A percentile compares a stretch with the other conserved stretches of the same genome.
phyloP scores from a whole-genome alignment of 1,284 basidiomycete genomes.

The Trichosporon ovoides region DNA sequence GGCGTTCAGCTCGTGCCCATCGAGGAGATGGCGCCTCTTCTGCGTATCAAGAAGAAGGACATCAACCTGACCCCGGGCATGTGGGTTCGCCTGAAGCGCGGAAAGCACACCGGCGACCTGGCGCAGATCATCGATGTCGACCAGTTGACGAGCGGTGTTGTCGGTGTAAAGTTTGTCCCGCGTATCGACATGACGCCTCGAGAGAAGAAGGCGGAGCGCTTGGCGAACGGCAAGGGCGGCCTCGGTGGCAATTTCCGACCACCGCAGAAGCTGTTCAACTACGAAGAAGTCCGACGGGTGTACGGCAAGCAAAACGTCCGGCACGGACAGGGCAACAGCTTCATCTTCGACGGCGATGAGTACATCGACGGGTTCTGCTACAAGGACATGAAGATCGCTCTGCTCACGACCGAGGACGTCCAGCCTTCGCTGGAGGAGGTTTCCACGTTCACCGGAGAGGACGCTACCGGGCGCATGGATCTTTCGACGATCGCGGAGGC shows the following conservation, averaged over 20 bases:
- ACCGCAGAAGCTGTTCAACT: slow-evolving; percentile 87
- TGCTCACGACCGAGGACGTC: slow-evolving; percentile 78
- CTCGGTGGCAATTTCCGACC: slow-evolving; percentile 55
- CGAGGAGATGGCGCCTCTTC: slow-evolving; percentile 94
- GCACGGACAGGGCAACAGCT: slow-evolving; percentile 58
- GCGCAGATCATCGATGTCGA: slow-evolving; percentile 94
- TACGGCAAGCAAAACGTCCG: slow-evolving; percentile 73
- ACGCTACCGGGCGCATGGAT: slow-evolving; percentile 37
- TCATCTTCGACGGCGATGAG: slow-evolving; percentile 86
- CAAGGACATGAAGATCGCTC: slow-evolving; percentile 85
- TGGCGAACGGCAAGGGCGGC: slow-evolving; percentile 50
- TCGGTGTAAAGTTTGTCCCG: slow-evolving; percentile 89
- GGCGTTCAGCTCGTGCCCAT: slow-evolving; percentile 86
- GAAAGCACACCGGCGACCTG: slow-evolving; percentile 89
- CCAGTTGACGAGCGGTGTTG: slow-evolving; percentile 66
- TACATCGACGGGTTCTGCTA: slow-evolving; percentile 93
- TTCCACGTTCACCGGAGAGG: slow-evolving; percentile 69
- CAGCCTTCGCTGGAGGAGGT: slow-evolving; percentile 96
- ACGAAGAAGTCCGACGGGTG: slow-evolving; percentile 83
- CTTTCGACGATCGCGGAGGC: slow-evolving; percentile 46
- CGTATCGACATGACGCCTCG: slow-evolving; percentile 92
- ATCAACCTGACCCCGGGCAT: slow-evolving; percentile 76
- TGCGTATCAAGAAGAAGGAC: slow-evolving; percentile 94
- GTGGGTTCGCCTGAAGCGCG: slow-evolving; percentile 93
- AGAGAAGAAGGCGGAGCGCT: slow-evolving; percentile 62